A percentile compares a stretch with the other conserved stretches of the same genome.
Conservation (phyloP, 768 basidiomycete species). For the Termitomyces sp. region DNA sequence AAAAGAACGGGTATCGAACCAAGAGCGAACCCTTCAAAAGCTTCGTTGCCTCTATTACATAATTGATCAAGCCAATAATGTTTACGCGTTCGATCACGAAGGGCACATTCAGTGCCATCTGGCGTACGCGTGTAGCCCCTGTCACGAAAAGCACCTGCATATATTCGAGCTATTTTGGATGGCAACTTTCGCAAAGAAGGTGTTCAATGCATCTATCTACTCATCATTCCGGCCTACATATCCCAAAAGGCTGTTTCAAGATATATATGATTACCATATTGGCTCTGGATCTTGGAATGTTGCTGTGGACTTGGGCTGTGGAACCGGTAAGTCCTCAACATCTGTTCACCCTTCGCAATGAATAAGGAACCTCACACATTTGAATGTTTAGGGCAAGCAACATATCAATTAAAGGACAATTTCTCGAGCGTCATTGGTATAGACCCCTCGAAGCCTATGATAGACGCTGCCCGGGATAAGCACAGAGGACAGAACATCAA, state of each 20-base stretch:
- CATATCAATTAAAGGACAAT: constrained; percentile 38
- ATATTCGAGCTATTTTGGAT: constrained; percentile 27
- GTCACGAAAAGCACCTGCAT: too few relatives aligned
- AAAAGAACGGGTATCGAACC: neutral
- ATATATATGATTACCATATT: constrained; percentile 55
- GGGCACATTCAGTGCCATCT: too few relatives aligned
- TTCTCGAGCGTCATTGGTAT: constrained; percentile 64
- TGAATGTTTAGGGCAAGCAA: constrained; percentile 60
- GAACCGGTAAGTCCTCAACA: constrained; percentile 55
- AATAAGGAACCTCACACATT: neutral
- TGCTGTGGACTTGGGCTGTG: constrained; percentile 78
- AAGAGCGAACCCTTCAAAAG: too few relatives aligned
- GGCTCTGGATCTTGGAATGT: constrained; percentile 37
- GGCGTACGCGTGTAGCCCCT: neutral
- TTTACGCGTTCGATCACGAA: too few relatives aligned
- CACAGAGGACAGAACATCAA: constrained; percentile 13
- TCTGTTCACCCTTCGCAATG: neutral
- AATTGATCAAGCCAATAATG: neutral
- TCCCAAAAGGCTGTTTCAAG: constrained; percentile 57
- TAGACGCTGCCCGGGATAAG: constrained; percentile 41
- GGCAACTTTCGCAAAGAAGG: constrained; percentile 70
- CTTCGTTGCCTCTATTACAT: neutral
- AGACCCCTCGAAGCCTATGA: constrained; percentile 75
- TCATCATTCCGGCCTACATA: constrained; percentile 71
- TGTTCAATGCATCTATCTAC: constrained; percentile 66